Evolutionary conservation across 2,329 filamentous ascomycete species (phyloP), one percentile per base, ranked within the genome.

Genomic region (Penicillium sp.): DNA sequence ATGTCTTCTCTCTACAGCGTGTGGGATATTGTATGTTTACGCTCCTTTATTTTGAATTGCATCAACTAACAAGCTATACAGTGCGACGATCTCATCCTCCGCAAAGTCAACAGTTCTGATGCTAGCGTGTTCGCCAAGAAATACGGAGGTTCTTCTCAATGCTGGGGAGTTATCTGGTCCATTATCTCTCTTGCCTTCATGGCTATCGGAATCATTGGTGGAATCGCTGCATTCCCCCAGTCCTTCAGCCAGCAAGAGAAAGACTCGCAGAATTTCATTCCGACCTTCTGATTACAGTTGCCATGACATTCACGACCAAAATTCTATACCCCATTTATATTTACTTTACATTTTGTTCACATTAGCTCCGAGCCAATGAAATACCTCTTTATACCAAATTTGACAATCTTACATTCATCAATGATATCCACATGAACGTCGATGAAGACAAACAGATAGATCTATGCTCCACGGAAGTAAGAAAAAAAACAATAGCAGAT

Each of bases 1-100:
- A 92, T 93, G 90, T 89, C 86, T 7, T 88, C 86, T 2, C 81
- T 93, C 1, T 93, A 93, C 74, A 90, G 87, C 62, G 89, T 90
- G 5, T 93, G 90, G 90, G 90, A 93, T 78, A 93, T 93, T 64
- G 81, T 83, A 67, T 75, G 81, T 23, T 6, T 9, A 26, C 19
- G 1, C 14, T n/a, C 21, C 9, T 19, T 50, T 63, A 27, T 55
- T 25, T 11, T 37, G 4, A 9, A 37, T 26, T 55, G 35, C 50
- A 62, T 44, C 48, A 14, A 19, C 54, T 57, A 50, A 62, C 50
- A n/a, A 4, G 29, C 10, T 50, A 11, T 14, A 42, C 45, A 84
- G 81, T 92, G 89, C 73, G 90, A 93, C 69, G 90, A 93, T 65
- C 79, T 93, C 31, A 92, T 93, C 63, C 77, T 92, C 4, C 83